phyloP scores from a whole-genome alignment of 208 protist species.

The Leptomonas pyrrhocoris region DNA sequence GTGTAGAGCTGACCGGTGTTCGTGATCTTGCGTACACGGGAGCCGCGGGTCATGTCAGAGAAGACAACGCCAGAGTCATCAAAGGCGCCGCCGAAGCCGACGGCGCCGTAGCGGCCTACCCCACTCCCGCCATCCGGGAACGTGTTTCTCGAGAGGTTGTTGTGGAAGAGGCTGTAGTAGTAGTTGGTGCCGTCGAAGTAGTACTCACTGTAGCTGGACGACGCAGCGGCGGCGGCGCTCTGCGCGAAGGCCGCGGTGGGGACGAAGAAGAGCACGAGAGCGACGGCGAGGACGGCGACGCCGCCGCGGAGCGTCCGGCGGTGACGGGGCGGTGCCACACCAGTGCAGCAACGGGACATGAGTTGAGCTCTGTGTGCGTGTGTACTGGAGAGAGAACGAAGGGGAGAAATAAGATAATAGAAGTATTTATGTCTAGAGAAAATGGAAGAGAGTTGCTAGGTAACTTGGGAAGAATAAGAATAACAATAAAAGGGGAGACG shows the following conservation, averaged over 20 bases:
- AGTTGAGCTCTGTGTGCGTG: too few relatives aligned
- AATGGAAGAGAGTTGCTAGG: not conserved
- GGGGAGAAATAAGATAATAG: not conserved
- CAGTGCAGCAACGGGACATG: not conserved
- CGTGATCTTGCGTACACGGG: conserved; percentile 51
- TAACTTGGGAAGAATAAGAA: not conserved
- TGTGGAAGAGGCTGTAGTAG: conserved; percentile 41
- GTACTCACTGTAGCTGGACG: conserved; percentile 15
- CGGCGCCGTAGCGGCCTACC: conserved; percentile 46
- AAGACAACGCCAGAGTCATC: conserved; percentile 37
- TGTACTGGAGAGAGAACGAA: not conserved
- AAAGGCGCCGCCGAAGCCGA: conserved; percentile 27
- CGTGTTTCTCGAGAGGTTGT: not conserved
- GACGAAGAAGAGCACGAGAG: not conserved
- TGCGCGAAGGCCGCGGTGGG: conserved; percentile 9
- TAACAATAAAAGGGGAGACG: too few relatives aligned
- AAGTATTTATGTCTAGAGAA: too few relatives aligned
- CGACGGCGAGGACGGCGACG: conserved; percentile 1
- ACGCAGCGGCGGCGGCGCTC: not conserved
- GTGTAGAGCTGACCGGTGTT: conserved; percentile 31
- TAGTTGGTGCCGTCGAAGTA: conserved; percentile 33
- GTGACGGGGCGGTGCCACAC: not conserved
- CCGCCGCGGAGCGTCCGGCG: not conserved
- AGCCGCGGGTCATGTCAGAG: conserved; percentile 56
- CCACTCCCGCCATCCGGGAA: conserved; percentile 46